Evolutionary conservation across 116 monocot genomes (phyloP).

Genomic region (Thalassia testudinum): DNA sequence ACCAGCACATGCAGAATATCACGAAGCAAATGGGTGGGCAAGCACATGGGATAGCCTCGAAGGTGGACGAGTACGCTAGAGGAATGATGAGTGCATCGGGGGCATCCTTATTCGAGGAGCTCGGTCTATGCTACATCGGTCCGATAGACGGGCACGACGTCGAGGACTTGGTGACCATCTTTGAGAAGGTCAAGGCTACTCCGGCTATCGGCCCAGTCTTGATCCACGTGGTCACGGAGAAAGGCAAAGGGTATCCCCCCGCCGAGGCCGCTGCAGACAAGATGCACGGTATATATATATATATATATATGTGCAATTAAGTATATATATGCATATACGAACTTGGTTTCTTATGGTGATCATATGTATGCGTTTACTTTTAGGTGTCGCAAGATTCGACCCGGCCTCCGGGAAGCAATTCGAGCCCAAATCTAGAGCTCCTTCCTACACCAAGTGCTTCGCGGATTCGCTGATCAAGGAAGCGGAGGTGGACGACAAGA

Average conservation of each 20-base stretch:
- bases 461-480: slow-evolving; percentile 10
- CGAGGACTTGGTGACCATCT: slow-evolving; percentile 6
- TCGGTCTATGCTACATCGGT: slow-evolving; percentile 17
- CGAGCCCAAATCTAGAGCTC: slow-evolving; percentile 6
- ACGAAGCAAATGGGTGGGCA: slow-evolving; percentile 13
- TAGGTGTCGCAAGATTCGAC: slow-evolving; percentile 11
- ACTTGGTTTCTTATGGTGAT: not conserved
- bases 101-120: slow-evolving; percentile 12
- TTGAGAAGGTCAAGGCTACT: slow-evolving; percentile 10
- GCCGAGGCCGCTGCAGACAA: slow-evolving; percentile 16
- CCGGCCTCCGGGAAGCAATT: slow-evolving; percentile 10
- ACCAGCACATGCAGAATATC: slow-evolving; percentile 1
- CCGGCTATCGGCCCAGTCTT: slow-evolving; percentile 13
- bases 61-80: slow-evolving; percentile 18
- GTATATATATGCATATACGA: not conserved
- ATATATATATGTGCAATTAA: not conserved
- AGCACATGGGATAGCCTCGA: slow-evolving; percentile 7
- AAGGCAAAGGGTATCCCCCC: slow-evolving; percentile 16
- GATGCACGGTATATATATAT: slow-evolving; percentile 5
- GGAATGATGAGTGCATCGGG: slow-evolving; percentile 12
- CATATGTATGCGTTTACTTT: not conserved
- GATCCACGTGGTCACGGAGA: slow-evolving; percentile 17
- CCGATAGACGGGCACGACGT: slow-evolving; percentile 17
- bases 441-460: slow-evolving; percentile 15
- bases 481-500: slow-evolving; percentile 14